Base-by-base conservation (phyloP, 768 basidiomycete genomes). In the Boletus barrowsii region DNA sequence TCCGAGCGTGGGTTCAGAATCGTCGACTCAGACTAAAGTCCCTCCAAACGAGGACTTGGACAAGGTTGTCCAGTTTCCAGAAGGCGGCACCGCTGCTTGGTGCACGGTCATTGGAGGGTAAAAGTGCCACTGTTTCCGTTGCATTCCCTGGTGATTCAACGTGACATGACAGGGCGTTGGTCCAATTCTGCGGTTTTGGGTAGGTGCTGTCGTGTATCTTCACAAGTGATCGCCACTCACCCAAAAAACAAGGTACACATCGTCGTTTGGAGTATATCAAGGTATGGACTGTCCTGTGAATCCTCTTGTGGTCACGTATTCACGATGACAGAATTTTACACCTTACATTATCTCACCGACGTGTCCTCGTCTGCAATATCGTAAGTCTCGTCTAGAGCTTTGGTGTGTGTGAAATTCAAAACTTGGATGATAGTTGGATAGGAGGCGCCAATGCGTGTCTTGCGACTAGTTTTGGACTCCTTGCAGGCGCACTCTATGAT, bases 401-500 rank as follows among this genome's bases (percentile, higher is more conserved):
- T 20, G 22, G 8, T 45, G 13, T 29, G 14, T 10, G 15, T 0
- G 10, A 11, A 15, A 8, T 10, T 45, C 44, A 29, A 64, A 46
- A 33, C 26, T 3, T 33, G 37, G 26, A 35, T 10, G 55, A 35
- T 45, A 72, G 72, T 13, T 76, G 72, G 73, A 76, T 83, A 54
- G 82, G 81, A 40, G 76, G 79, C 26, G 60, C 74, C 17, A 78
- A 81, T 56, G 60, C 75, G 1, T 74, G 77, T 43, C 63, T 80
- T 11, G 55, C 71, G 17, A 58, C 76, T 20, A 61, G 66, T 0
- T 55, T 67, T n/a, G 72, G 79, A 15, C 51, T 78, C 11, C 32
- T 80, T 36, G 63, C 75, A 5, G 82, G 82, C 3, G 62, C 71
- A 47, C 72, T 76, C 9, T 79, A 77, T 56, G 83, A 83, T 49